Conservation (phyloP, 2,329 filamentous ascomycete genomes). For the Coniochaeta ligniaria region DNA sequence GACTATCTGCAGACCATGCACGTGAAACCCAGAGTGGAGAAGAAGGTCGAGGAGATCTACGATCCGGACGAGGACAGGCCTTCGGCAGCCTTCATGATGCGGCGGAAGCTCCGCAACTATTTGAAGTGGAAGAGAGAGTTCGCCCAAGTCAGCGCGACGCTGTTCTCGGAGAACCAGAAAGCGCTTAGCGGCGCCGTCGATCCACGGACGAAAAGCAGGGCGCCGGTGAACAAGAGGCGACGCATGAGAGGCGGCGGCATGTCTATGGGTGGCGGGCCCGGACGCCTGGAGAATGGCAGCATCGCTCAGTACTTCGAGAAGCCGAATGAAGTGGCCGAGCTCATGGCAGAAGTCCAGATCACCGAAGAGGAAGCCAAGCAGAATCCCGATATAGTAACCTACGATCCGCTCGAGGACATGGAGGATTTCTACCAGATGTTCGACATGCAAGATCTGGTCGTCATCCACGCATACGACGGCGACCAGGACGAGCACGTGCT, state of each 20-base stretch:
- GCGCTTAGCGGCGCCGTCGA: constrained; percentile 62
- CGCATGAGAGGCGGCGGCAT: constrained; percentile 76
- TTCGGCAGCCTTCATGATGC: constrained; percentile 84
- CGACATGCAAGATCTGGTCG: constrained; percentile 80
- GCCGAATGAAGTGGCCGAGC: constrained; percentile 69
- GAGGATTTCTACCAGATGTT: constrained; percentile 89
- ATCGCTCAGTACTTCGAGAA: constrained; percentile 75
- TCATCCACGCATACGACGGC: constrained; percentile 89
- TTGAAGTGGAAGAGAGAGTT: constrained; percentile 88
- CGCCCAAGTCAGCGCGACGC: constrained; percentile 69
- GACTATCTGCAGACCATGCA: constrained; percentile 93
- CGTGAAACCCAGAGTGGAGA: constrained; percentile 49
- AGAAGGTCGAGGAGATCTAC: constrained; percentile 35
- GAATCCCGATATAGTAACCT: constrained; percentile 65
- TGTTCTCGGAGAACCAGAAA: constrained; percentile 76
- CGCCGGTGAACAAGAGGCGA: constrained; percentile 78
- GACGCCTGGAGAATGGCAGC: constrained; percentile 65
- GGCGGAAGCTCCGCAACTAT: constrained; percentile 78
- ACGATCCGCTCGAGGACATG: constrained; percentile 82
- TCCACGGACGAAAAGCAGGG: constrained; percentile 45
- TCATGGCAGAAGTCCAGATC: constrained; percentile 78
- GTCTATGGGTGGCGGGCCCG: constrained; percentile 42
- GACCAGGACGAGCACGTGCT: constrained; percentile 96
- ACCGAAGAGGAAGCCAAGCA: constrained; percentile 69
- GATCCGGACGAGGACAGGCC: constrained; percentile 51